A percentile compares a stretch with the other conserved stretches of the same genome.
These are phyloP conservation scores for Trichoderma koningiopsis DNA, from an alignment of 2,329 filamentous ascomycete genomes.

Conservation along the genomic window DNA sequence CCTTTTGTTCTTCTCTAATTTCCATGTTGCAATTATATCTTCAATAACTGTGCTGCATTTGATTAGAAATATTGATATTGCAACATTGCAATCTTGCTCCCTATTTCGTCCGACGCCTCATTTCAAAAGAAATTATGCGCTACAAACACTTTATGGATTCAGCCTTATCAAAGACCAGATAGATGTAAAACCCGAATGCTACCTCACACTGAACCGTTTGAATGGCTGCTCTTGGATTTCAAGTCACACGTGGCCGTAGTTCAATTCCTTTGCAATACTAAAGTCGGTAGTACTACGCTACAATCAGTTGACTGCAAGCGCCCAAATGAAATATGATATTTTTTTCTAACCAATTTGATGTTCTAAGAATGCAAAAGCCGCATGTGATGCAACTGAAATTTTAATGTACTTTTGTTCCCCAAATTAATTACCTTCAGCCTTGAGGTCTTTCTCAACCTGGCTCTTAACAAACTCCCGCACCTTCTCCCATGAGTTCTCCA, in stretches of 20 bases:
- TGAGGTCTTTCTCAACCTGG: constrained; percentile 55
- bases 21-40: background rate
- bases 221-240: background rate
- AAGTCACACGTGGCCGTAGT: background rate
- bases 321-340: background rate
- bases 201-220: background rate
- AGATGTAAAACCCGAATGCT: background rate
- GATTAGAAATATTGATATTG: background rate
- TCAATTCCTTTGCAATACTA: background rate
- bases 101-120: background rate
- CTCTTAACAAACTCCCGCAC: constrained; percentile 75
- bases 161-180: background rate
- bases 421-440: constrained; percentile 10
- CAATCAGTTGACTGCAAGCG: background rate
- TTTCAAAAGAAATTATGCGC: background rate
- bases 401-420: background rate
- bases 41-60: background rate
- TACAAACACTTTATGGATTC: background rate
- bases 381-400: background rate
- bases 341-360: background rate
- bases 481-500: constrained; percentile 71
- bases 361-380: background rate
- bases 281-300: background rate
- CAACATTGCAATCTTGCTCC: background rate
- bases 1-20: background rate